Evolutionary conservation across 192 early-diverging fungal species (phyloP).

Genomic region (Entomortierella beljakovae): DNA sequence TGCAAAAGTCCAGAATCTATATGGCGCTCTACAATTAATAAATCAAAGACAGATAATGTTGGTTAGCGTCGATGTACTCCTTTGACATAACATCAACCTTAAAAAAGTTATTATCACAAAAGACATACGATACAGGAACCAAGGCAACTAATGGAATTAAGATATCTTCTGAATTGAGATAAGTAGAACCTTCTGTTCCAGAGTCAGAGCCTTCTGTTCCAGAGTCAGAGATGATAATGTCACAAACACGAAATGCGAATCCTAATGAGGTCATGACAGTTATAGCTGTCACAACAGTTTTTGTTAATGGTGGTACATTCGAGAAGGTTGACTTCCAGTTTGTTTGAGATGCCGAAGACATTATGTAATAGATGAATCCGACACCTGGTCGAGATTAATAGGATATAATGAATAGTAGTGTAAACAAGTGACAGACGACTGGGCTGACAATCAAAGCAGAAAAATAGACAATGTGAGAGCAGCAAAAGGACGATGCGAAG

Average conservation of each 20-base stretch:
- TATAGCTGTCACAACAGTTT: conserved; percentile 49
- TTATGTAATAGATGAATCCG: background rate
- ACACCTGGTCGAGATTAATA: background rate
- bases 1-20: conserved; percentile 50
- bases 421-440: too few relatives aligned
- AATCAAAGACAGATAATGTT: too few relatives aligned
- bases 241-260: conserved; percentile 18
- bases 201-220: background rate
- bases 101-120: background rate
- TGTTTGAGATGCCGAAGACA: conserved; percentile 17
- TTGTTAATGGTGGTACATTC: conserved; percentile 63
- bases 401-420: background rate
- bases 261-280: conserved; percentile 43
- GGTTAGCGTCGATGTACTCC: too few relatives aligned
- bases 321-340: conserved; percentile 40
- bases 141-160: conserved; percentile 27
- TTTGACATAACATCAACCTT: background rate
- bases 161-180: conserved; percentile 8
- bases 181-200: background rate
- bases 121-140: conserved; percentile 34
- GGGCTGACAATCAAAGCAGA: too few relatives aligned
- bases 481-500: too few relatives aligned
- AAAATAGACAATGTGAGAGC: too few relatives aligned
- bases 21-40: conserved; percentile 34
- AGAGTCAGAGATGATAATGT: conserved; percentile 9